A percentile compares a stretch with the other conserved stretches of the same genome.
Conservation (phyloP, 768 basidiomycete genomes). For the Rhizopogon salebrosus region DNA sequence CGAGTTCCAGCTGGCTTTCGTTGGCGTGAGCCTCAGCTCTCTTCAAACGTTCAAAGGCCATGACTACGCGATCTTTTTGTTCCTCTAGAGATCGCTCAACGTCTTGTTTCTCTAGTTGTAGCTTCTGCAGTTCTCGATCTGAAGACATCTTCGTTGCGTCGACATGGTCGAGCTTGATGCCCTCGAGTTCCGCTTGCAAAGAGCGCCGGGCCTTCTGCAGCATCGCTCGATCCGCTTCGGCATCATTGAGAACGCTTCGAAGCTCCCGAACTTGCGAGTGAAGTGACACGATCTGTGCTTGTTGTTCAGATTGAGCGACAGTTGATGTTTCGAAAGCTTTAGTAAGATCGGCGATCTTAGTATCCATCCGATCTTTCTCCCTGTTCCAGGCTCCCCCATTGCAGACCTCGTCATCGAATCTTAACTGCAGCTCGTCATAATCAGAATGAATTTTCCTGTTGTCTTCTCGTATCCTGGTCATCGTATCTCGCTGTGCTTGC, state of each 20-base stretch:
- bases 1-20: slow-evolving; percentile 73
- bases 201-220: slow-evolving; percentile 79
- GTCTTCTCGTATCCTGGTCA: slow-evolving; percentile 75
- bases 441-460: slow-evolving; percentile 74
- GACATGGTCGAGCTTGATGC: slow-evolving; percentile 70
- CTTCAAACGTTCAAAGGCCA: slow-evolving; percentile 74
- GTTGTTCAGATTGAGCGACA: slow-evolving; percentile 73
- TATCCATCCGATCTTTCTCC: slow-evolving; percentile 83
- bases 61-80: slow-evolving; percentile 65
- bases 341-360: slow-evolving; percentile 70
- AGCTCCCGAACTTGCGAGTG: slow-evolving; percentile 86
- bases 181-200: slow-evolving; percentile 74
- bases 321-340: slow-evolving; percentile 73
- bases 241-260: slow-evolving; percentile 76
- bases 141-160: slow-evolving; percentile 66
- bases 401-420: slow-evolving; percentile 74
- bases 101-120: slow-evolving; percentile 79
- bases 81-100: slow-evolving; percentile 74
- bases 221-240: slow-evolving; percentile 74
- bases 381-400: slow-evolving; percentile 80
- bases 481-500: slow-evolving; percentile 69
- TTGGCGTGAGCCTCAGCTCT: slow-evolving; percentile 73
- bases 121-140: slow-evolving; percentile 68
- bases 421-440: slow-evolving; percentile 68
- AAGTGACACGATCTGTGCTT: slow-evolving; percentile 75